These are phyloP conservation scores for Synchytrium microbalum DNA, from an alignment of 371 early-diverging fungal genomes.

Conservation along the genomic window DNA sequence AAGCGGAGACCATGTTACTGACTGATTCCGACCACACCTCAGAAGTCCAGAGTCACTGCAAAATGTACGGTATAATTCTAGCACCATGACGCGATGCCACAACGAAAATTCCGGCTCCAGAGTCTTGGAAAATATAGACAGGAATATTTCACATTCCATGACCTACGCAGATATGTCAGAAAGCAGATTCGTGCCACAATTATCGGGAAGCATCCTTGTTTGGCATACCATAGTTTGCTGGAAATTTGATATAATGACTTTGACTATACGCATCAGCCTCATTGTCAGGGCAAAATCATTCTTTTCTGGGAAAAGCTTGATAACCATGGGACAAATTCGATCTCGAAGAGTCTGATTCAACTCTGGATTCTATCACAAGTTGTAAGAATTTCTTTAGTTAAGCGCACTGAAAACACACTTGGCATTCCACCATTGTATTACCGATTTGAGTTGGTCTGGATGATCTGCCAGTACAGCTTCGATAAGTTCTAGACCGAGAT, in stretches of 20 bases:
- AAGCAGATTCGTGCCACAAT: background rate
- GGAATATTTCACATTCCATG: slow-evolving; percentile 88
- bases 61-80: slow-evolving; percentile 74
- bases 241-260: slow-evolving; percentile 72
- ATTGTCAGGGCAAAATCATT: slow-evolving; percentile 75
- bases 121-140: slow-evolving; percentile 78
- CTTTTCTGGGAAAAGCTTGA: slow-evolving; percentile 81
- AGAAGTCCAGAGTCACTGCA: slow-evolving; percentile 54
- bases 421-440: slow-evolving; percentile 26
- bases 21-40: slow-evolving; percentile 22
- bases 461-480: slow-evolving; percentile 82
- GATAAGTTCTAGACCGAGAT: slow-evolving; percentile 85
- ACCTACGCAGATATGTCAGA: slow-evolving; percentile 31
- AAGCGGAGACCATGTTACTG: background rate
- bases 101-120: slow-evolving; percentile 64
- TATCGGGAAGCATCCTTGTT: background rate
- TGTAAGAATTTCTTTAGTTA: too few relatives aligned
- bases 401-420: background rate
- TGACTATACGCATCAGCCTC: slow-evolving; percentile 75
- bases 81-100: slow-evolving; percentile 84
- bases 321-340: slow-evolving; percentile 78
- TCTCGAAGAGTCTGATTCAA: slow-evolving; percentile 65
- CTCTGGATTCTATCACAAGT: slow-evolving; percentile 59
- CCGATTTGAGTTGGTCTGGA: slow-evolving; percentile 61
- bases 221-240: slow-evolving; percentile 54